Base-by-base conservation (phyloP, 257 asterid species). In the Solanum virginianum region DNA sequence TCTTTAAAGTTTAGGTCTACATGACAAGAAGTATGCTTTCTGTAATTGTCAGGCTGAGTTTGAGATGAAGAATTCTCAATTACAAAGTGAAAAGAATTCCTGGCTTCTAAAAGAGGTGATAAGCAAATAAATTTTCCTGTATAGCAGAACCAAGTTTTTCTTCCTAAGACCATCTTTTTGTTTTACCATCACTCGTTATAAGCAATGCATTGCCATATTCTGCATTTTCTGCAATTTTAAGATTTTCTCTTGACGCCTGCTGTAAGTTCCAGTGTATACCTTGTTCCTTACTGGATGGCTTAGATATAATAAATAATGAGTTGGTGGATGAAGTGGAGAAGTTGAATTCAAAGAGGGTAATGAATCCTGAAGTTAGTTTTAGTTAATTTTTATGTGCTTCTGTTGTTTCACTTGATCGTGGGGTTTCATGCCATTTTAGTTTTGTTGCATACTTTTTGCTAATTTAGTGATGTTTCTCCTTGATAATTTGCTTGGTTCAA, bases 101-200 rank as follows among this genome's bases (percentile, higher is more conserved):
- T 94, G 97, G 93, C 84, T 84, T 86, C 89, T 87, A 80, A 91
- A 91, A 85, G 97, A 92, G 97, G 97, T 93, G 85, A 81, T 22
- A 85, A 57, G 49, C 39, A 24, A 39, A 82, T 66, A 51, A 53
- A 24, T 65, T 13, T 68, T 86, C 81, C 59, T 83, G 51, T 74
- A 68, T 81, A 82, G 62, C 68, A 47, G 70, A 60, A 54, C 84
- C 18, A 24, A 82, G 80, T 84, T 84, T 24, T 66, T 70, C n/a
- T 41, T 13, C 80, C 36, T 63, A 71, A 83, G 68, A 71, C 43
- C 59, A 32, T 59, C 84, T 75, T 63, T 51, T 54, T 51, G 51
- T 83, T 83, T 66, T 75, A 85, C 84, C 57, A 57, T 82, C 24
- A 63, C 57, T 70, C 71, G 81, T 80, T 39, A 83, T 63, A 45